These are phyloP conservation scores for Geotrichum ghanense DNA, from an alignment of 805 yeast genomes.

Conservation along the genomic window DNA sequence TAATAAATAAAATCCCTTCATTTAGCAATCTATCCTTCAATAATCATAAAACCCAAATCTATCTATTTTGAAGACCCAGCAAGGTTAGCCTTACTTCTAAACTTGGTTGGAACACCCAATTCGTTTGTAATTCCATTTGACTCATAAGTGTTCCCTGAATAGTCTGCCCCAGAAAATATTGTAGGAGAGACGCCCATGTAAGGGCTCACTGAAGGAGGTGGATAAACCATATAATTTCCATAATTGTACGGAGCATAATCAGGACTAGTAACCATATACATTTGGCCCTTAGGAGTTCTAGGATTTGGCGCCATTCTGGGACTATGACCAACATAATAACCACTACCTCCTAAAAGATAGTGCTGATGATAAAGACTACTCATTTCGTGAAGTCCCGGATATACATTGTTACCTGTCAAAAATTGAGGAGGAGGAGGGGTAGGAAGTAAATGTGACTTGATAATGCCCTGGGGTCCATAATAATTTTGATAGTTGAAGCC, in stretches of 20 bases:
- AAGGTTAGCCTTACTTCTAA: no score
- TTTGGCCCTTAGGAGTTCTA: background rate
- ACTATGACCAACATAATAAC: background rate
- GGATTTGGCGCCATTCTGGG: background rate
- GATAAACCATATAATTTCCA: background rate
- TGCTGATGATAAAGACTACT: background rate
- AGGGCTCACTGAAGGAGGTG: constrained; percentile 1
- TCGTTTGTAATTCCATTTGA: no score
- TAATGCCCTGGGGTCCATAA: background rate
- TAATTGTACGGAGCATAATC: background rate
- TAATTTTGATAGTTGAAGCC: background rate
- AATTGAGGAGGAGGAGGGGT: constrained; percentile 1
- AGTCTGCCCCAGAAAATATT: background rate
- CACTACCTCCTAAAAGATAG: background rate
- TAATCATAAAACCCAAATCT: no score
- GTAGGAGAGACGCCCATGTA: background rate
- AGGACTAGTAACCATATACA: background rate
- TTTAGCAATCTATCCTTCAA: no score
- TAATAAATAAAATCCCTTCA: no score
- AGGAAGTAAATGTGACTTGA: constrained; percentile 1
- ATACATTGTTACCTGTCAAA: background rate
- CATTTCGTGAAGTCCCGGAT: constrained; percentile 1
- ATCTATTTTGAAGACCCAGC: no score
- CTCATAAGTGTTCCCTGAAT: no score
- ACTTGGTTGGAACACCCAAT: no score